These are phyloP conservation scores for Pichia phayaonensis DNA, from an alignment of 805 yeast genomes.

Conservation along the genomic window DNA sequence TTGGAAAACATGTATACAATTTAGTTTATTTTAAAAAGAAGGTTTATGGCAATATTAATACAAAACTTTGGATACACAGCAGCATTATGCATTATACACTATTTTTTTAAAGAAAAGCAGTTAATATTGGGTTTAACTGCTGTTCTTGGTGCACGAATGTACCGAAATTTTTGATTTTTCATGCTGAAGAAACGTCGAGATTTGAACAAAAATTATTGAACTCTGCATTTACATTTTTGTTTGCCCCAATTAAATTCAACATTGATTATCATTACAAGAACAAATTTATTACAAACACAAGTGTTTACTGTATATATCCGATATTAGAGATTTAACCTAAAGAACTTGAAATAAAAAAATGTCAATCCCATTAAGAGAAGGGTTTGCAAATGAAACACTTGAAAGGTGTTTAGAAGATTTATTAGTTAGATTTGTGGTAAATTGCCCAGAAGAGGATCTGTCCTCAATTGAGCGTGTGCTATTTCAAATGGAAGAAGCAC, in stretches of 20 bases:
- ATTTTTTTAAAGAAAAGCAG: too few relatives aligned
- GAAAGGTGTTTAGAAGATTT: conserved; percentile 79
- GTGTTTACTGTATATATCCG: background rate
- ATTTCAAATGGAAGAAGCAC: conserved; percentile 96
- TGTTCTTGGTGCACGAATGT: background rate
- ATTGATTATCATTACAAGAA: background rate
- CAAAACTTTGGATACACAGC: too few relatives aligned
- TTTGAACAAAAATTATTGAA: background rate
- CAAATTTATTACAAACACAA: background rate
- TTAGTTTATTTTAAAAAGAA: too few relatives aligned
- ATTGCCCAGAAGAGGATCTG: conserved; percentile 87
- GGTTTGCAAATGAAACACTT: conserved; percentile 54
- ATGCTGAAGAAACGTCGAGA: background rate
- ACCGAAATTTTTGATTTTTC: background rate
- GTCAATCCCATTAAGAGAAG: conserved; percentile 32
- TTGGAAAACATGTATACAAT: too few relatives aligned
- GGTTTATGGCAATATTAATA: too few relatives aligned
- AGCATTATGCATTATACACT: too few relatives aligned
- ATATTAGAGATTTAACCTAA: background rate
- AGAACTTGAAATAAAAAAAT: conserved; percentile 12
- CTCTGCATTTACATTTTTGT: background rate
- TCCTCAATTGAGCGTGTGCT: conserved; percentile 74
- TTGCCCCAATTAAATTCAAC: background rate
- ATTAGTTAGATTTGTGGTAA: conserved; percentile 80
- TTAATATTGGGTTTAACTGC: background rate